Base-by-base conservation (phyloP, 202 grass and related monocot species). In the Panicum virgatum region DNA sequence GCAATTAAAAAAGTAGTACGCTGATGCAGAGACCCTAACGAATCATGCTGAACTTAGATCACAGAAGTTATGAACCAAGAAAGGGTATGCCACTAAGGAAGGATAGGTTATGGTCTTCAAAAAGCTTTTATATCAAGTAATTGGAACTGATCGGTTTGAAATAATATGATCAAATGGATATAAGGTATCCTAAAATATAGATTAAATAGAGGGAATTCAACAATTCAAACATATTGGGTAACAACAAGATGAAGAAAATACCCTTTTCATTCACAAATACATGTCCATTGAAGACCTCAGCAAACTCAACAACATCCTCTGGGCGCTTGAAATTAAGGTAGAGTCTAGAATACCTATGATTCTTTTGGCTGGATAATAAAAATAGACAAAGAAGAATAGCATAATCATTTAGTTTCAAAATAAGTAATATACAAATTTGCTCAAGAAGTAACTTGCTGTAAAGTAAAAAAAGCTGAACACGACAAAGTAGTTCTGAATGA, bases 261-360 rank as follows among this genome's bases (percentile, higher is more conserved):
- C 96, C 96, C 72, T 99, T 99, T 85, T 99, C 96, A 81, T 99
- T 99, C 73, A 99, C 96, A 73, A 99, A 99, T 44, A 90, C 81
- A 54, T 88, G 96, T 10, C 89, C 93, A 84, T 84, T 91, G 88
- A 99, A 99, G 78, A 92, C 90, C 81, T 99, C 96, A 77, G 96
- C 96, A 84, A 99, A 99, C 42, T 94, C 93, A 82, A 96, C 76
- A 50, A 99, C 93, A 52, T 99, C 96, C 83, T 94, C 89, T 54
- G 66, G 62, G 23, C 42, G 85, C 87, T 91, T 94, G 69, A 99
- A 96, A 77, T 94, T 99, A 53, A 99, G 83, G 74, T 94, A 99
- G 30, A 90, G 85, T 77, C 89, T 77, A 69, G 91, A 90, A 89
- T 89, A 90, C 81, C 87, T 92, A 80, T 96, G 87, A 81, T 99